These are phyloP conservation scores for Claviceps quebecensis DNA, from an alignment of 2,329 filamentous ascomycete species.

Conservation along the genomic window DNA sequence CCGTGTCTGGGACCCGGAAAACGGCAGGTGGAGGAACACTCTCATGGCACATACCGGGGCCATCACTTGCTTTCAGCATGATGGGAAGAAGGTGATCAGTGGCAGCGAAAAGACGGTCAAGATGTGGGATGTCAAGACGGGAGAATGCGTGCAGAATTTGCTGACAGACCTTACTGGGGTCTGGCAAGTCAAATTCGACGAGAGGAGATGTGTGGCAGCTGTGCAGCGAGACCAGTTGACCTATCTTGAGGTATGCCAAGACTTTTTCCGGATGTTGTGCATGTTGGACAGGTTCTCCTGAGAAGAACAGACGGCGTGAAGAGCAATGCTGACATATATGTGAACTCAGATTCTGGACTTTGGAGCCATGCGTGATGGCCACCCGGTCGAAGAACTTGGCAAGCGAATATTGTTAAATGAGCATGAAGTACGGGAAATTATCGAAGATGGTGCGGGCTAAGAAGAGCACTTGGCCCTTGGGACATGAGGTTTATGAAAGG, in stretches of 20 bases:
- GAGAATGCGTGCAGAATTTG: constrained; percentile 83
- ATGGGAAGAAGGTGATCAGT: constrained; percentile 90
- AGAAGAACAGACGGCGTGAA: too few species aligned
- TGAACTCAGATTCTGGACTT: constrained; percentile 77
- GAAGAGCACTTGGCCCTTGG: neutral
- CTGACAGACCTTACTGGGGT: constrained; percentile 91
- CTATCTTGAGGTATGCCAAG: constrained; percentile 72
- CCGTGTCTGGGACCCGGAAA: constrained; percentile 93
- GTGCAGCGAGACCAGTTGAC: constrained; percentile 87
- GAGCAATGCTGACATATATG: neutral
- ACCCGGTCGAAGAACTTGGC: constrained; percentile 62
- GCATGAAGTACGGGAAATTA: constrained; percentile 35
- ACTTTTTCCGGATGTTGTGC: too few species aligned
- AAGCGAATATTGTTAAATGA: constrained; percentile 58
- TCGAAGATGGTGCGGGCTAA: constrained; percentile 27
- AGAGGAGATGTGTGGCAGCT: constrained; percentile 85
- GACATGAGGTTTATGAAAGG: neutral
- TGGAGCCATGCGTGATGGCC: constrained; percentile 80
- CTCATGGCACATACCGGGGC: constrained; percentile 90
- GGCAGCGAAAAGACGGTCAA: constrained; percentile 92
- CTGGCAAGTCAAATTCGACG: constrained; percentile 98
- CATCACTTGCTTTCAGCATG: constrained; percentile 97
- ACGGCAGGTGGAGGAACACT: constrained; percentile 76
- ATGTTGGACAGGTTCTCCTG: too few species aligned
- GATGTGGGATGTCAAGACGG: constrained; percentile 94